phyloP scores from a whole-genome alignment of 192 early-diverging fungal species.

The Tieghemiomyces parasiticus region DNA sequence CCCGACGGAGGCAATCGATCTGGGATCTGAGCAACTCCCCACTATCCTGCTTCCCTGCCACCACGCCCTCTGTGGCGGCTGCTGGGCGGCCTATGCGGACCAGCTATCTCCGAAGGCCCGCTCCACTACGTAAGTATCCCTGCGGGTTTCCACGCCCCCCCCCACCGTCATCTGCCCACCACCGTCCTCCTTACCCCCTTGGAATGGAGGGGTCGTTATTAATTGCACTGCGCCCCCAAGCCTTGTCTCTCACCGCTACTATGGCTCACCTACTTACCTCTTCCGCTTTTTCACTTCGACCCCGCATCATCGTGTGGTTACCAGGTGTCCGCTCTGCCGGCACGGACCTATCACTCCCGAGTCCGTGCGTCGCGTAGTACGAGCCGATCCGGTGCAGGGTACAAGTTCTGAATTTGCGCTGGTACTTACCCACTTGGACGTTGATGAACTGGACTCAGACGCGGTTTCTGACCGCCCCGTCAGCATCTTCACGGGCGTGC shows the following conservation, averaged over 20 bases:
- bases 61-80: constrained; percentile 35
- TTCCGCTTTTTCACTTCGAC: too few species aligned
- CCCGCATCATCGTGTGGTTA: too few species aligned
- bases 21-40: background rate
- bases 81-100: constrained; percentile 29
- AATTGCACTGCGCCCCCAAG: too few species aligned
- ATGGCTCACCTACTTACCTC: too few species aligned
- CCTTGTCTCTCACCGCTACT: too few species aligned
- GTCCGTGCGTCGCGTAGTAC: constrained; percentile 2
- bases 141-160: too few species aligned
- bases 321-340: constrained; percentile 31
- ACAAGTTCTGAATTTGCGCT: constrained; percentile 2
- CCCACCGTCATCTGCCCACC: too few species aligned
- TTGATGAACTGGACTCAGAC: background rate
- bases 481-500: background rate
- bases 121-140: too few species aligned
- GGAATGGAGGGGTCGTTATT: too few species aligned
- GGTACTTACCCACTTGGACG: background rate
- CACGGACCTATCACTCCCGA: constrained; percentile 22
- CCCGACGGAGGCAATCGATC: background rate
- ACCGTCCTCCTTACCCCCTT: too few species aligned
- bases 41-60: constrained; percentile 31
- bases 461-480: background rate
- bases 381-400: constrained; percentile 27
- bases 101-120: too few species aligned